phyloP scores from a whole-genome alignment of 371 early-diverging fungal genomes.

The Blastocladiella emersonii region DNA sequence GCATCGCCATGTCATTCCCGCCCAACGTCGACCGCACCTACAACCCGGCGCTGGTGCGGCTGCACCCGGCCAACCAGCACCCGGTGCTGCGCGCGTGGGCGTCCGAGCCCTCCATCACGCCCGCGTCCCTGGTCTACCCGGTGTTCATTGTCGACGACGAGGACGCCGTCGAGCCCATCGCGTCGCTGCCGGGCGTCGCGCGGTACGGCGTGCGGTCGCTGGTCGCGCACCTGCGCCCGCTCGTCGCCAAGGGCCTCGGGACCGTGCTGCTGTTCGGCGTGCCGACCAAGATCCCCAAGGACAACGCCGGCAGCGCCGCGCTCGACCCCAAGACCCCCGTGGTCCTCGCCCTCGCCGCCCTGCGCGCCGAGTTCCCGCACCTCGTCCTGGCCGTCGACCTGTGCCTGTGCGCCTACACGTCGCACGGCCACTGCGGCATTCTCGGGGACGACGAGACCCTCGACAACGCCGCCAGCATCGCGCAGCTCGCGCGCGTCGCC shows the following conservation, averaged over 20 bases:
- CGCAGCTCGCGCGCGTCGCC: slow-evolving; percentile 72
- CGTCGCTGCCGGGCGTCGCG: slow-evolving; percentile 73
- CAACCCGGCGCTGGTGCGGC: too few species aligned
- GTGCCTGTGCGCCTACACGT: slow-evolving; percentile 92
- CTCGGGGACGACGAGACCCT: slow-evolving; percentile 66
- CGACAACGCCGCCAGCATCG: slow-evolving; percentile 58
- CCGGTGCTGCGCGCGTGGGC: slow-evolving; percentile 71
- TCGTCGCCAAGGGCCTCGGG: slow-evolving; percentile 73
- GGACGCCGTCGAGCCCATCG: slow-evolving; percentile 53
- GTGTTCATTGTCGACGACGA: slow-evolving; percentile 77
- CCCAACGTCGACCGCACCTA: too few species aligned
- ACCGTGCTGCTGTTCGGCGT: slow-evolving; percentile 90
- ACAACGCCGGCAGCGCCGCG: slow-evolving; percentile 51
- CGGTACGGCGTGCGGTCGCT: slow-evolving; percentile 74
- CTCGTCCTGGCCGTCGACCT: slow-evolving; percentile 85
- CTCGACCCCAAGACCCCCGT: slow-evolving; percentile 80
- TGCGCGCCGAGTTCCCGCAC: slow-evolving; percentile 62
- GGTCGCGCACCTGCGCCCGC: slow-evolving; percentile 53
- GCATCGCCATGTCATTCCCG: too few species aligned
- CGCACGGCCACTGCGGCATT: slow-evolving; percentile 90
- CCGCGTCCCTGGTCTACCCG: slow-evolving; percentile 76
- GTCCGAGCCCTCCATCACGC: slow-evolving; percentile 44
- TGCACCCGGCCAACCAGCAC: slow-evolving; percentile 80
- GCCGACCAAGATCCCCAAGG: slow-evolving; percentile 49
- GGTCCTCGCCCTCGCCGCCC: slow-evolving; percentile 60